Conservation (phyloP, 805 yeast species). For the Nakazawaea ernobii region DNA sequence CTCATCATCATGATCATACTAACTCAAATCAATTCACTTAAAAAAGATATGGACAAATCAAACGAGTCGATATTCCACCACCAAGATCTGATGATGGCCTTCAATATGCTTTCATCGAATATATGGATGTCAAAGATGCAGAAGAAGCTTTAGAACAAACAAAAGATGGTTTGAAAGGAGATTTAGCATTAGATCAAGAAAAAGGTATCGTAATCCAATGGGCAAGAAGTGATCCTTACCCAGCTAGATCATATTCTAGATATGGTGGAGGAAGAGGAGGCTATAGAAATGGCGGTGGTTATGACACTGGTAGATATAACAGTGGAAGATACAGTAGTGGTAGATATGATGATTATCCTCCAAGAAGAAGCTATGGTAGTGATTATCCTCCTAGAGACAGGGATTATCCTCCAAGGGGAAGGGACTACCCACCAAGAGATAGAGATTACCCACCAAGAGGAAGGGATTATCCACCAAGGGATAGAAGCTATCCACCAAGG, state of each 20-base stretch:
- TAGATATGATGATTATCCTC: conserved; percentile 15
- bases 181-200: conserved; percentile 33
- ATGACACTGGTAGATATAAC: conserved; percentile 14
- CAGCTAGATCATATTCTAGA: conserved; percentile 28
- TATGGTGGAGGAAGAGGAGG: conserved; percentile 21
- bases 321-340: conserved; percentile 16
- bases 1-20: conserved; percentile 12
- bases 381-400: conserved; percentile 7
- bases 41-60: conserved; percentile 47
- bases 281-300: conserved; percentile 12
- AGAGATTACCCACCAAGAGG: conserved; percentile 5
- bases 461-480: conserved; percentile 10
- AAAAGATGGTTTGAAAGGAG: conserved; percentile 30
- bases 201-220: conserved; percentile 43
- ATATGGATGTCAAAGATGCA: conserved; percentile 44
- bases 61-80: conserved; percentile 58
- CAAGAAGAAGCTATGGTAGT: conserved; percentile 2
- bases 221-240: conserved; percentile 51
- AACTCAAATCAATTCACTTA: neutral
- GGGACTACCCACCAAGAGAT: conserved; percentile 4
- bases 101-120: conserved; percentile 62
- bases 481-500: conserved; percentile 12
- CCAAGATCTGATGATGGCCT: conserved; percentile 54
- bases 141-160: conserved; percentile 44
- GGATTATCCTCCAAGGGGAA: conserved; percentile 6